phyloP scores from a whole-genome alignment of 1,284 basidiomycete species.

The Cutaneotrichosporon sp. region DNA sequence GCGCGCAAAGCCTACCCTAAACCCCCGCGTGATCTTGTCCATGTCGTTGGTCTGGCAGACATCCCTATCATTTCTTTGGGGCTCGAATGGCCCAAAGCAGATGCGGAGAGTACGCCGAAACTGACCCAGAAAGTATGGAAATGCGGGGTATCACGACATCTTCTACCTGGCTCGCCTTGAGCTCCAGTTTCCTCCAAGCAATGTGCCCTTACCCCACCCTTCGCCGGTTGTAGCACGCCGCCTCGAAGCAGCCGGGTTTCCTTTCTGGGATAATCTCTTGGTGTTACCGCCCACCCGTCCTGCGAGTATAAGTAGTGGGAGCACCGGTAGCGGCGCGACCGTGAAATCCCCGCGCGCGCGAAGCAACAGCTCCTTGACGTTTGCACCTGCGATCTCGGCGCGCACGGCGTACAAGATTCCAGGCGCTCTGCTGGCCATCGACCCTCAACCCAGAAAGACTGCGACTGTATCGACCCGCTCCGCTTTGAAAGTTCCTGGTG shows the following conservation, averaged over 20 bases:
- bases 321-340: not conserved
- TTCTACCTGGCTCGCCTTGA: constrained; percentile 35
- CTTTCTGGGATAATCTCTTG: constrained; percentile 14
- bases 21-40: not conserved
- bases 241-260: constrained; percentile 30
- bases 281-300: not conserved
- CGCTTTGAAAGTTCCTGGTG: constrained; percentile 2
- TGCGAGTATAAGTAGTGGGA: not conserved
- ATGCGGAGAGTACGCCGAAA: not conserved
- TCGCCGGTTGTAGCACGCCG: constrained; percentile 21
- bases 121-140: constrained; percentile 27
- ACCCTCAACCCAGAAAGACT: not conserved
- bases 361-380: not conserved
- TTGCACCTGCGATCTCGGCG: not conserved
- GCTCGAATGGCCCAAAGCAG: not conserved
- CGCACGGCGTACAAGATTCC: not conserved
- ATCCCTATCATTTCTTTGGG: not conserved
- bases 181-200: constrained; percentile 28
- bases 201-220: constrained; percentile 25
- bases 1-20: not conserved
- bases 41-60: not conserved
- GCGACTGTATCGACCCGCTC: not conserved
- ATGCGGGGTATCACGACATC: constrained; percentile 33
- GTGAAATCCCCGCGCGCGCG: not conserved
- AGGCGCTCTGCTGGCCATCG: not conserved